Percentiles rank a stretch among this genome's conserved stretches.
These are phyloP conservation scores for Trichoderma atroviride DNA, from an alignment of 2,329 filamentous ascomycete genomes.

Conservation along the genomic window DNA sequence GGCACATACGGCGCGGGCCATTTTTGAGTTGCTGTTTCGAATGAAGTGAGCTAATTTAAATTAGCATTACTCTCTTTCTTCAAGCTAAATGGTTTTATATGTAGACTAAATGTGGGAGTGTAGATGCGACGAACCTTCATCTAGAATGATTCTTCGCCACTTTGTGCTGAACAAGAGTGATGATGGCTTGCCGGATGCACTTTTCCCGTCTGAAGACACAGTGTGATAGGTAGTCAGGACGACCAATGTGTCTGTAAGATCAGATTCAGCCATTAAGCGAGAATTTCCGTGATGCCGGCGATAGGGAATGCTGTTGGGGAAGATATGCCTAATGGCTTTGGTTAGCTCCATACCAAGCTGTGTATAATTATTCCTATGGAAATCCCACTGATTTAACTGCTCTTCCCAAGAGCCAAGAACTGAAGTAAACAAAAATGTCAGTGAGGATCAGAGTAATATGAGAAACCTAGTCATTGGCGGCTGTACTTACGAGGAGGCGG, in stretches of 20 bases:
- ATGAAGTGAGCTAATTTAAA: constrained; percentile 45
- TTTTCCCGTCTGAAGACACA: background rate
- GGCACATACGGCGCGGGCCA: constrained; percentile 42
- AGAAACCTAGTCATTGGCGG: background rate
- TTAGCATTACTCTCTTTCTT: background rate
- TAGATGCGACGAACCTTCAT: background rate
- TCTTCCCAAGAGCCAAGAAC: background rate
- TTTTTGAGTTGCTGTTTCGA: constrained; percentile 40
- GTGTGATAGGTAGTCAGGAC: background rate
- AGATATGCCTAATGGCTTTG: background rate
- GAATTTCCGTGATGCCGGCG: background rate
- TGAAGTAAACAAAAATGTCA: background rate
- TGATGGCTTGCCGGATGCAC: background rate
- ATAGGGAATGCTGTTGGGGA: background rate
- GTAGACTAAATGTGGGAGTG: background rate
- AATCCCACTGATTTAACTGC: background rate
- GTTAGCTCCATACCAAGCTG: background rate
- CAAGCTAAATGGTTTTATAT: background rate
- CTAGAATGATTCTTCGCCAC: background rate
- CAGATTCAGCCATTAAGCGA: background rate
- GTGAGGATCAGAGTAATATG: too few relatives aligned
- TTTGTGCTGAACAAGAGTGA: background rate
- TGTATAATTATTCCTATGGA: background rate
- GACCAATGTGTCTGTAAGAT: background rate
- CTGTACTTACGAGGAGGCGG: background rate